Evolutionary conservation across 805 yeast species (phyloP).

Genomic region (Citeromyces nyonsensis): DNA sequence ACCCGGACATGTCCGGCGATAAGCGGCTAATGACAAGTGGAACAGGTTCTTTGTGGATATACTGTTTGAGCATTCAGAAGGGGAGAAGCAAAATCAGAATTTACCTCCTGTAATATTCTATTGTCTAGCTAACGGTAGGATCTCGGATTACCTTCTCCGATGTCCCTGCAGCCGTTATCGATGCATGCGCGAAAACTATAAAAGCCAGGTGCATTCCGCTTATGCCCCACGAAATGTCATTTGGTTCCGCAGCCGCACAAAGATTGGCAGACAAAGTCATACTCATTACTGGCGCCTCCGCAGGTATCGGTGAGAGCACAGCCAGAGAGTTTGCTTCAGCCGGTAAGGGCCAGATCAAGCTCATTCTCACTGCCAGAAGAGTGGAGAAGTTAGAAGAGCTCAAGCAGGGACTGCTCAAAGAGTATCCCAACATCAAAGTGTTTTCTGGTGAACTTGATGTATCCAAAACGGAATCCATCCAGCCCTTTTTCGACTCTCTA

Average conservation of each 20-base stretch:
- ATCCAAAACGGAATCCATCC: conserved; percentile 26
- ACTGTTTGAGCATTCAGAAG: no score
- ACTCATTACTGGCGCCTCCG: conserved; percentile 90
- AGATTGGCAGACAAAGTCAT: conserved; percentile 68
- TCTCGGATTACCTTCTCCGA: no score
- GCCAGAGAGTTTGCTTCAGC: conserved; percentile 73
- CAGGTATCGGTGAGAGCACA: conserved; percentile 91
- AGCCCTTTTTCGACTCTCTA: conserved; percentile 22
- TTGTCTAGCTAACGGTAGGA: no score
- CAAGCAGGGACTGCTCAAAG: conserved; percentile 16
- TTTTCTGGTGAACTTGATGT: conserved; percentile 20
- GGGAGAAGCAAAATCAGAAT: no score
- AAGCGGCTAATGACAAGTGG: no score
- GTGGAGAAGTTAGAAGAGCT: conserved; percentile 24
- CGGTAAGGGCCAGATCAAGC: conserved; percentile 29
- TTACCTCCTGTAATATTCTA: no score
- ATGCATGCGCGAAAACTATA: no score
- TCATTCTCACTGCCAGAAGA: conserved; percentile 38
- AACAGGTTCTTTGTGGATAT: no score
- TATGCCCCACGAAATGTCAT: conserved; percentile 33
- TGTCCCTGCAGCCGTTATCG: no score
- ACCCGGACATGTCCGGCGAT: no score
- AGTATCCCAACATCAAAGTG: conserved; percentile 19
- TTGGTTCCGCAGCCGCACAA: conserved; percentile 61
- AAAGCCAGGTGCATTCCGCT: no score